Base-by-base conservation (phyloP, 192 early-diverging fungal species). In the Pecoramyces ruminantium region DNA sequence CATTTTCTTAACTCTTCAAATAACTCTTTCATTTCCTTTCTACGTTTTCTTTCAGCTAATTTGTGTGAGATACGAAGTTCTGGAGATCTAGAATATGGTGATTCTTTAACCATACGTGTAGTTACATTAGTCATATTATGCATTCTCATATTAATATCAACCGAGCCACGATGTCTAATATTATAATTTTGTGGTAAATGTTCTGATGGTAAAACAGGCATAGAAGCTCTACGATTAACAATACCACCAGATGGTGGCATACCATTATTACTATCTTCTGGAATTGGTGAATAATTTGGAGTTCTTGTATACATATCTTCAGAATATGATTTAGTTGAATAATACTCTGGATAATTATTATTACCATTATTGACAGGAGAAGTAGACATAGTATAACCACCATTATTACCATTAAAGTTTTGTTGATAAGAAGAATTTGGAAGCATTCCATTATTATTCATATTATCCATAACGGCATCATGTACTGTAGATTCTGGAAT, bases 21-120 rank as follows among this genome's bases (percentile, higher is more conserved):
- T 29, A 96, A 86, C 51, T 94, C 92, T 82, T 96, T 96, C 93
- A 96, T 95, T 81, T 96, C 95, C 82, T 91, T 94, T 42, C 95
- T 90, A 25, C 95, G 89, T 79, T 94, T 94, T 78, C 95, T 86
- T 80, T 96, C 95, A 16, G 95, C 95, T 42, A 96, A 83, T 82
- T 96, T 96, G 84, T 96, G 95, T 79, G 90, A 91, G n/a, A 95
- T 89, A 42, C 94, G 86, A 34, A 96, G 85, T 82, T 96, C 93
- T 29, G 93, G 93, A 13, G 91, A 89, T 21, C 92, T 87, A 17
- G 91, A 88, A 81, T 93, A 93, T 15, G 92, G 92, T 16, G 28
- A 79, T 38, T 38, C 29, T 11, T 67, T 67, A 25, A 67, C 51
- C 25, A 67, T n/a, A 67, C 51, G 51, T 0, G 51, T 67, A 21